Conservation (phyloP, 495 filamentous ascomycete genomes). For the Neurospora pannonica region DNA sequence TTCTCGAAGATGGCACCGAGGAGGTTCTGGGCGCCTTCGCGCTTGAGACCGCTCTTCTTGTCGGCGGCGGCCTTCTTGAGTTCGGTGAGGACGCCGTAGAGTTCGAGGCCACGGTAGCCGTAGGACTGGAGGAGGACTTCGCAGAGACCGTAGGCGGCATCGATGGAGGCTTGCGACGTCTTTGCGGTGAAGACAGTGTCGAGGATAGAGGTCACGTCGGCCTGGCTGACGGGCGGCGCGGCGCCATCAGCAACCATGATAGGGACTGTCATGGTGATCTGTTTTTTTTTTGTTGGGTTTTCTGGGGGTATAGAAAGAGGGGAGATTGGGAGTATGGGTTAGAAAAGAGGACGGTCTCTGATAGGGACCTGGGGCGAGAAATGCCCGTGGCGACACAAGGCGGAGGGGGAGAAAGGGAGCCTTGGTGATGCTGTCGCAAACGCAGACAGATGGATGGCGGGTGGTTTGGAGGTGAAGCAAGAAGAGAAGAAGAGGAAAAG, state of each 20-base stretch:
- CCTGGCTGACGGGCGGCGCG: conserved; percentile 51
- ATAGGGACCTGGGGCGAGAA: background rate
- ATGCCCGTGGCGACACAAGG: background rate
- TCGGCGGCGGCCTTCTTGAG: conserved; percentile 82
- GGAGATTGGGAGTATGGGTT: background rate
- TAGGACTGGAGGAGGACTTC: conserved; percentile 69
- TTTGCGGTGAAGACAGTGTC: conserved; percentile 68
- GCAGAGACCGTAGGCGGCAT: conserved; percentile 75
- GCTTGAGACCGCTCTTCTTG: conserved; percentile 81
- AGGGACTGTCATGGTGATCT: conserved; percentile 20
- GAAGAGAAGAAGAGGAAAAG: background rate
- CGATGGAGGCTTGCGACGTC: conserved; percentile 77
- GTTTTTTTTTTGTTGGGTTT: background rate
- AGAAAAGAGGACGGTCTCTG: background rate
- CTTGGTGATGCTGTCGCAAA: background rate
- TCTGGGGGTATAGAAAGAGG: background rate
- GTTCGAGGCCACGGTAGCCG: conserved; percentile 62
- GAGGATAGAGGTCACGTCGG: conserved; percentile 66
- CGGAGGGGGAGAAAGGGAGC: background rate
- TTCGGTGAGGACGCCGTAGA: conserved; percentile 61
- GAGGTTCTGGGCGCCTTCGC: conserved; percentile 92
- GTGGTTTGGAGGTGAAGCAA: background rate
- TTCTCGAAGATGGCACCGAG: conserved; percentile 88
- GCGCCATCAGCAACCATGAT: conserved; percentile 24
- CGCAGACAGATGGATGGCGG: background rate